Conservation (phyloP, 2,329 filamentous ascomycete species). For the Taxawa tesnikishii region DNA sequence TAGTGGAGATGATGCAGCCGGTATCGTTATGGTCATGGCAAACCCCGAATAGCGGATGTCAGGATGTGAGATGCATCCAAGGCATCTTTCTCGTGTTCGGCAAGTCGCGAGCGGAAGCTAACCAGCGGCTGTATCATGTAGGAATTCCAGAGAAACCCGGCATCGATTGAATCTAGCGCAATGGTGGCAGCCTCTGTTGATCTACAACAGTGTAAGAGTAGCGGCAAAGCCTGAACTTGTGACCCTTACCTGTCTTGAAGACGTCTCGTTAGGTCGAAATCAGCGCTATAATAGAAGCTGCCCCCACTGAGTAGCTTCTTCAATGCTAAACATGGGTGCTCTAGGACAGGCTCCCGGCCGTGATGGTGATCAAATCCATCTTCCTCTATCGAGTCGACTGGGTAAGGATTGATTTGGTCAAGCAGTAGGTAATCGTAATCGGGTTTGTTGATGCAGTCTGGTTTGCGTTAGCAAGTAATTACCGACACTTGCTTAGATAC, state of each 20-base stretch:
- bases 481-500: slow-evolving; percentile 3
- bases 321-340: slow-evolving; percentile 81
- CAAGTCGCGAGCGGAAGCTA: slow-evolving; percentile 72
- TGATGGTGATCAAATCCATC: slow-evolving; percentile 39
- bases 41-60: slow-evolving; percentile 93
- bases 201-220: background rate
- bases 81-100: slow-evolving; percentile 59
- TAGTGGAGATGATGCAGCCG: slow-evolving; percentile 61
- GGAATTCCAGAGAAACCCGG: slow-evolving; percentile 92
- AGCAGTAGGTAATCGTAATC: slow-evolving; percentile 69
- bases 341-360: slow-evolving; percentile 57
- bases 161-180: slow-evolving; percentile 85
- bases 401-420: slow-evolving; percentile 44
- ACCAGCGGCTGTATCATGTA: slow-evolving; percentile 95
- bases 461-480: too few relatives aligned
- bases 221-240: slow-evolving; percentile 7
- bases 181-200: slow-evolving; percentile 47
- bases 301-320: slow-evolving; percentile 88
- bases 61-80: slow-evolving; percentile 82
- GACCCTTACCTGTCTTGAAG: slow-evolving; percentile 65
- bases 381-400: slow-evolving; percentile 38
- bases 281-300: slow-evolving; percentile 96
- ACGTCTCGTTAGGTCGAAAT: slow-evolving; percentile 91
- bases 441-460: slow-evolving; percentile 74
- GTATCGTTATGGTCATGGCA: slow-evolving; percentile 75